Base-by-base conservation (phyloP, 495 filamentous ascomycete genomes). In the Parathielavia hyrcaniae region DNA sequence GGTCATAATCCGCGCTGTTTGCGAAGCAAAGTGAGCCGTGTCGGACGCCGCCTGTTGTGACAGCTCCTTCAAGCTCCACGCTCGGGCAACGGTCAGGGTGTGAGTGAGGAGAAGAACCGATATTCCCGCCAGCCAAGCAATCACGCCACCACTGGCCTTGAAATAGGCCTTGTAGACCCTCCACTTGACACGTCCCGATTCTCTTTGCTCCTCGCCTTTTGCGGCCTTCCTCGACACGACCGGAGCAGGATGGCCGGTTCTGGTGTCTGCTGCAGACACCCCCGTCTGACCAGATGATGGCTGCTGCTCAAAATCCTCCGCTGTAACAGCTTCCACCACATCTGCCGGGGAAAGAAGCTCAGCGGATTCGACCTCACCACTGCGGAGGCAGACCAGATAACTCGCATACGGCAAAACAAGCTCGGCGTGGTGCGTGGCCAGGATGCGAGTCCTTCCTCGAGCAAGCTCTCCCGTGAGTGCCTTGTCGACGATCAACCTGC, bases 151-250 rank as follows among this genome's bases (percentile, higher is more conserved):
- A 63, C 76, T 79, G 0, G 79, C 73, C 16, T 71, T 73, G 22
- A 87, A 63, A 57, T 88, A 89, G 9, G 76, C 71, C 23, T 69
- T 68, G 59, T 87, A 89, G 3, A 88, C 75, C 5, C 55, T 52
- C 38, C 74, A 67, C 44, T 79, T 80, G 14, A 89, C 75, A 11
- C 73, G 65, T 4, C 86, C 86, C 74, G 62, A 87, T 83, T 41
- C 84, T 30, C 59, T 38, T 50, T 48, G 23, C 80, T 57, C 81
- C 76, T 39, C 79, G 73, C 60, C 85, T 84, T 59, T 59, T 36
- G 54, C 48, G 43, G 32, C 16, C 35, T 35, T 48, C n/a, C 44
- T 53, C 40, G 32, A 5, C 34, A 32, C 23, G 10, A 80, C 20
- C 75, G 82, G 30, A 51, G 62, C 54, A 19, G 53, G 14, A 20